Conservation (phyloP, 179 eudicot species). For the Nepenthes alata region DNA sequence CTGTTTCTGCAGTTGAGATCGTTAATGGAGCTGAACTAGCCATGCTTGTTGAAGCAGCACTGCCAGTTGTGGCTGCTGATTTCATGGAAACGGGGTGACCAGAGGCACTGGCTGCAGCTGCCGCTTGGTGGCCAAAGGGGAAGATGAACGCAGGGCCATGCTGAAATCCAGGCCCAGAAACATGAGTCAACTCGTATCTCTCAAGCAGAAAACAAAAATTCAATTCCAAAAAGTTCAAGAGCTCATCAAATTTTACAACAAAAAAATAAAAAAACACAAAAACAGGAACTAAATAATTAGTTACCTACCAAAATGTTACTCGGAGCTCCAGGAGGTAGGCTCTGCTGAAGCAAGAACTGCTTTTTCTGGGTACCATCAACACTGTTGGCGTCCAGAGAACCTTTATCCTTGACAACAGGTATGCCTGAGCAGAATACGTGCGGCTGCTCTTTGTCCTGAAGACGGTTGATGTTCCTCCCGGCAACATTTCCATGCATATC, state of each 20-base stretch:
- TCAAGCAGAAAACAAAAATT: no score
- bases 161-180: slow-evolving; percentile 17
- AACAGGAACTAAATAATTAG: background rate
- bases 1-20: slow-evolving; percentile 24
- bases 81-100: slow-evolving; percentile 39
- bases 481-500: slow-evolving; percentile 45
- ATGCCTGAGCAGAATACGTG: slow-evolving; percentile 42
- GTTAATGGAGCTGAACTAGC: slow-evolving; percentile 28
- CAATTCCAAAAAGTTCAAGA: no score
- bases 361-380: slow-evolving; percentile 59
- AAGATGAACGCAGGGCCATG: slow-evolving; percentile 73
- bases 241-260: no score
- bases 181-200: background rate
- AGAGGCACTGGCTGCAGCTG: slow-evolving; percentile 30
- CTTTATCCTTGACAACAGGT: slow-evolving; percentile 44
- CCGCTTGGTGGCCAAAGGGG: slow-evolving; percentile 66
- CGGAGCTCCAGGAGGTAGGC: slow-evolving; percentile 62
- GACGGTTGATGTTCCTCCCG: slow-evolving; percentile 27
- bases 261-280: background rate
- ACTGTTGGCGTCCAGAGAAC: slow-evolving; percentile 25
- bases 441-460: slow-evolving; percentile 57
- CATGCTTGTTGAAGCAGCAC: slow-evolving; percentile 18
- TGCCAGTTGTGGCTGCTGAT: slow-evolving; percentile 22
- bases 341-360: slow-evolving; percentile 63
- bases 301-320: slow-evolving; percentile 56